Evolutionary conservation across 2,329 filamentous ascomycete species (phyloP).

Genomic region (Chaetomiaceae sp.): DNA sequence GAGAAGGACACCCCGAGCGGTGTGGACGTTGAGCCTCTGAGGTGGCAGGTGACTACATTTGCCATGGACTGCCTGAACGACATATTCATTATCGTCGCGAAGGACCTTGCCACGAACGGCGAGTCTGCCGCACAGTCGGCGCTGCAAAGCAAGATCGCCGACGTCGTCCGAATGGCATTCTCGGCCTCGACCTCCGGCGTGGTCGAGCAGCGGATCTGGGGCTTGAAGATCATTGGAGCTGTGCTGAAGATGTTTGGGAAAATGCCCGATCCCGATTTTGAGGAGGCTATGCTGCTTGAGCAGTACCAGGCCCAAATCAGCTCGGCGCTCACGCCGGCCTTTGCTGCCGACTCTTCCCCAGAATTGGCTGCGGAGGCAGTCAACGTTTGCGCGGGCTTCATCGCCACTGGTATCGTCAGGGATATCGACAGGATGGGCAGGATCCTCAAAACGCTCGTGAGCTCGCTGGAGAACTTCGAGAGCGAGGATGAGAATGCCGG

Average conservation of each 20-base stretch:
- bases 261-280: slow-evolving; percentile 90
- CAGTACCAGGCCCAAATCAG: slow-evolving; percentile 99
- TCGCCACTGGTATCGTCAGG: slow-evolving; percentile 93
- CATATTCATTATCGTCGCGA: slow-evolving; percentile 70
- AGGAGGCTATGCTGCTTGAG: slow-evolving; percentile 92
- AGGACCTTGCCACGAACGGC: slow-evolving; percentile 70
- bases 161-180: slow-evolving; percentile 94
- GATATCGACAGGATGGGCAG: slow-evolving; percentile 98
- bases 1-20: slow-evolving; percentile 45
- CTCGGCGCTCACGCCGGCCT: slow-evolving; percentile 91
- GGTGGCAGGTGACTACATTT: slow-evolving; percentile 94
- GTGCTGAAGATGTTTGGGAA: slow-evolving; percentile 94
- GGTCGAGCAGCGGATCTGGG: slow-evolving; percentile 81
- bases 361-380: slow-evolving; percentile 94
- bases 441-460: slow-evolving; percentile 88
- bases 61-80: slow-evolving; percentile 85
- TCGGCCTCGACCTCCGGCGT: slow-evolving; percentile 94
- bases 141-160: slow-evolving; percentile 76
- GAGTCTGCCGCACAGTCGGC: slow-evolving; percentile 72
- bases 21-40: slow-evolving; percentile 75
- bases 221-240: slow-evolving; percentile 87
- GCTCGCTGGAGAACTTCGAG: slow-evolving; percentile 86
- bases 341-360: slow-evolving; percentile 90
- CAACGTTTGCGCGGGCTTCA: slow-evolving; percentile 96
- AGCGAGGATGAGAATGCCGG: slow-evolving; percentile 72